Conservation (phyloP, 139 green algal genomes). For the Coccomyxa sp. region DNA sequence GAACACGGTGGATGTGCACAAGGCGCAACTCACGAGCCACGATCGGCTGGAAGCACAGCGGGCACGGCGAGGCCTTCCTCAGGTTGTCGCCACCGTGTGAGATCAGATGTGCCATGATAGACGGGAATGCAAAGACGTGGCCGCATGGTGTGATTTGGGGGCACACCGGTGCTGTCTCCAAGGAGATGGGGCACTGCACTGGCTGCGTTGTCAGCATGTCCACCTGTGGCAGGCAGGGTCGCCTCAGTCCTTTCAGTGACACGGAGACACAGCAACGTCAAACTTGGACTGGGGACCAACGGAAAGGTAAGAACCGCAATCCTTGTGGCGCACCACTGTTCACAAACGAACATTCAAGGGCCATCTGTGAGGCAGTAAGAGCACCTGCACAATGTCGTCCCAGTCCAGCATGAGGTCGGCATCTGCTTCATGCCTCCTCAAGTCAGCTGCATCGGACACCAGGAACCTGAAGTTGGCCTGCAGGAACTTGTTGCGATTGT, state of each 20-base stretch:
- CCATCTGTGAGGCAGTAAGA: too few relatives aligned
- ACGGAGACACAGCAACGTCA: too few relatives aligned
- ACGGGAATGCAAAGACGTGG: constrained; percentile 76
- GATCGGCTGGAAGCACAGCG: constrained; percentile 54
- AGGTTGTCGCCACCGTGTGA: constrained; percentile 6
- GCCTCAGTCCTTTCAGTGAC: too few relatives aligned
- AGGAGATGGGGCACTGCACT: constrained; percentile 76
- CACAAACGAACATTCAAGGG: too few relatives aligned
- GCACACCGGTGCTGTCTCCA: constrained; percentile 63
- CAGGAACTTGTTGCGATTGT: constrained; percentile 67
- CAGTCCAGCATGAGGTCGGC: constrained; percentile 79
- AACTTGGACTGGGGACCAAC: too few relatives aligned
- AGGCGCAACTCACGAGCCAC: constrained; percentile 69
- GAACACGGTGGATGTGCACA: constrained; percentile 34
- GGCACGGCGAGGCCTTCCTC: constrained; percentile 25
- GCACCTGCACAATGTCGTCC: constrained; percentile 63
- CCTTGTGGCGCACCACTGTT: too few relatives aligned
- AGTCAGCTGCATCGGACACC: constrained; percentile 66
- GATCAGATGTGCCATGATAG: constrained; percentile 81
- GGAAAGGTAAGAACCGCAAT: too few relatives aligned
- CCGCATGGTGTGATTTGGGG: constrained; percentile 86
- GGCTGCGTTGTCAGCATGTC: constrained; percentile 47
- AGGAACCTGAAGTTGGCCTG: constrained; percentile 74
- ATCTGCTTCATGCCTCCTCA: constrained; percentile 41
- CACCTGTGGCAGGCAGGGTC: constrained; percentile 13